Evolutionary conservation across 345 rosid species (phyloP).

Genomic region (Garcia nutans): DNA sequence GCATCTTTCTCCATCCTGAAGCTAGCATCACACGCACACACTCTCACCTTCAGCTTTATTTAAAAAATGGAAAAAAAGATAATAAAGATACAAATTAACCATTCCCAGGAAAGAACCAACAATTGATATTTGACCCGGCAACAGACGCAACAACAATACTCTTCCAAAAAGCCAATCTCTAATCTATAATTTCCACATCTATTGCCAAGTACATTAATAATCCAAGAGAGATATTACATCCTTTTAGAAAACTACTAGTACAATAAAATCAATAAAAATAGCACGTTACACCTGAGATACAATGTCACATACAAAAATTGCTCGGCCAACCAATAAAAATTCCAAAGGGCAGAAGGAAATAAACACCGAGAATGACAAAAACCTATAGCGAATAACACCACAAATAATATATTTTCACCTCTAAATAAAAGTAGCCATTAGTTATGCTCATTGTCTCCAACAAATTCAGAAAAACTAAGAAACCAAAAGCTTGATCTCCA

Average conservation of each 20-base stretch:
- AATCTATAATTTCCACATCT: conserved; percentile 19
- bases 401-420: background rate
- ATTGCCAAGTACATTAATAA: conserved; percentile 9
- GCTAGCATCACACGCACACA: background rate
- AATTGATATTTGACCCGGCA: conserved; percentile 29
- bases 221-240: background rate
- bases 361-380: background rate
- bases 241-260: conserved; percentile 8
- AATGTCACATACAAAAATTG: background rate
- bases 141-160: conserved; percentile 28
- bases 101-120: conserved; percentile 25
- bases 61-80: background rate
- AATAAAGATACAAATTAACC: conserved; percentile 9
- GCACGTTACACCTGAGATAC: conserved; percentile 2
- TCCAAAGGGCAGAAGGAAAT: conserved; percentile 4
- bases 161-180: conserved; percentile 22
- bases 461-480: background rate
- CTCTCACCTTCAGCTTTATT: background rate
- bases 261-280: background rate
- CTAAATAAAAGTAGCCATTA: background rate
- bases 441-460: background rate
- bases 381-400: background rate
- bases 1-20: conserved; percentile 19
- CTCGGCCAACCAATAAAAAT: conserved; percentile 17
- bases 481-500: background rate